Evolutionary conservation across 2,329 filamentous ascomycete genomes (phyloP).

Genomic region (Arthrobotrys megalospora): DNA sequence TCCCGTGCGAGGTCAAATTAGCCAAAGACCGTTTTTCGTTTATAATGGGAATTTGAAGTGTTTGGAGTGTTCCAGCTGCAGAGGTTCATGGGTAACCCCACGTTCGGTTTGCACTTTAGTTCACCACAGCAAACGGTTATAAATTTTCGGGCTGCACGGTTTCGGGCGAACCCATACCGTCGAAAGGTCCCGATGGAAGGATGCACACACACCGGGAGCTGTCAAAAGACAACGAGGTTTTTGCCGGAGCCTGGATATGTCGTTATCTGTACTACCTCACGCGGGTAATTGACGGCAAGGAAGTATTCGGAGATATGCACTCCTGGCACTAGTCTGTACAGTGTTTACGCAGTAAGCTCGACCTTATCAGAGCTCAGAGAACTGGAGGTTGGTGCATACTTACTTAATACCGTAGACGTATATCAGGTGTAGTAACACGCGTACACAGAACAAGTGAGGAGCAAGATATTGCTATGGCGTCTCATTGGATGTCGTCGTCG

Average conservation of each 20-base stretch:
- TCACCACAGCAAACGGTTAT: constrained; percentile 7
- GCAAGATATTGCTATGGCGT: constrained; percentile 8
- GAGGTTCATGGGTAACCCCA: constrained; percentile 41
- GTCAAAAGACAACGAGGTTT: constrained; percentile 20
- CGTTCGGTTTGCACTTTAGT: constrained; percentile 18
- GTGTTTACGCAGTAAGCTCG: constrained; percentile 1
- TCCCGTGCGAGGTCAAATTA: constrained; percentile 20
- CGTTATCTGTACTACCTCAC: constrained; percentile 52
- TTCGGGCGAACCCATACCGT: constrained; percentile 23
- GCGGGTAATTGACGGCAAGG: constrained; percentile 52
- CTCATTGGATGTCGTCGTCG: constrained; percentile 37
- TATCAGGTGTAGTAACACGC: background rate
- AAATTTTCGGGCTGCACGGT: constrained; percentile 3
- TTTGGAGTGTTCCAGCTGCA: background rate
- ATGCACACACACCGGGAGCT: constrained; percentile 30
- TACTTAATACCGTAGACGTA: background rate
- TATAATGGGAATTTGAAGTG: constrained; percentile 25
- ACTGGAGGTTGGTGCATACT: background rate
- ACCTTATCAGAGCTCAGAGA: constrained; percentile 22
- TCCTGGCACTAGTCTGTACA: constrained; percentile 12
- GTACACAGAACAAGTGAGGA: constrained; percentile 5
- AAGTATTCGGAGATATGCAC: constrained; percentile 24
- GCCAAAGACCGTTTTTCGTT: constrained; percentile 21
- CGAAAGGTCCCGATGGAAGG: constrained; percentile 16
- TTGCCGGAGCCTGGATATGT: constrained; percentile 34